Evolutionary conservation across 495 filamentous ascomycete species (phyloP), one percentile per base, ranked within the genome.

Genomic region (Neurospora sp.): DNA sequence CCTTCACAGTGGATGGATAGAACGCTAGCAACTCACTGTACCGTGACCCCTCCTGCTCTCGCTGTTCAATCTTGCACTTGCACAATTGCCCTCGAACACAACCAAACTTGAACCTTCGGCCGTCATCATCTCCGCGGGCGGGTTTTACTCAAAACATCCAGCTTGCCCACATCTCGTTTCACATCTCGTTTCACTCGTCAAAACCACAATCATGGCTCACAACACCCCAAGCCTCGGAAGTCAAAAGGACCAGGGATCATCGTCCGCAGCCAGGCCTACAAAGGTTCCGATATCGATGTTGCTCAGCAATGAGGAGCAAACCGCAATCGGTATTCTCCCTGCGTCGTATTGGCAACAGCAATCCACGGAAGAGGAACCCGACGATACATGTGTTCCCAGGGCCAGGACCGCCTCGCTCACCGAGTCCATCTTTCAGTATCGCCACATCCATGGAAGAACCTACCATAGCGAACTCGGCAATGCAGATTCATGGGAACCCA

Each of bases 371-470:
- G 54, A 66, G 14, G 54, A 66, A 4, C 7, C 14, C 54, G 14
- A 18, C 14, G 54, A 66, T 1, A 6, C 2, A 16, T 16, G 1
- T 35, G 7, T 11, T 8, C 1, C 23, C 12, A 66, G 54, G 54
- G 54, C 54, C 42, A 80, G 77, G 14, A 87, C 85, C 10, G 80
- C 82, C 5, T 86, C 85, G 18, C 79, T 88, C 27, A 81, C 81
- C 9, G 79, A 81, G 1, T 84, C 80, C 72, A 84, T 88, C 14
- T 42, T 82, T 5, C 79, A 86, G 40, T 87, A 86, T 76, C 81
- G 83, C 31, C 80, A 73, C 16, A 74, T 85, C 23, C 79, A 84
- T 48, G 83, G 83, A 16, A 78, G 84, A 11, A 82, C 79, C 11
- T 85, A 77, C 54, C 82, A 83, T 37, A 77, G 75, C 16, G 79